Evolutionary conservation across 2,329 filamentous ascomycete genomes (phyloP), one percentile per base, ranked within the genome.

Genomic region (Venturia carpophila): DNA sequence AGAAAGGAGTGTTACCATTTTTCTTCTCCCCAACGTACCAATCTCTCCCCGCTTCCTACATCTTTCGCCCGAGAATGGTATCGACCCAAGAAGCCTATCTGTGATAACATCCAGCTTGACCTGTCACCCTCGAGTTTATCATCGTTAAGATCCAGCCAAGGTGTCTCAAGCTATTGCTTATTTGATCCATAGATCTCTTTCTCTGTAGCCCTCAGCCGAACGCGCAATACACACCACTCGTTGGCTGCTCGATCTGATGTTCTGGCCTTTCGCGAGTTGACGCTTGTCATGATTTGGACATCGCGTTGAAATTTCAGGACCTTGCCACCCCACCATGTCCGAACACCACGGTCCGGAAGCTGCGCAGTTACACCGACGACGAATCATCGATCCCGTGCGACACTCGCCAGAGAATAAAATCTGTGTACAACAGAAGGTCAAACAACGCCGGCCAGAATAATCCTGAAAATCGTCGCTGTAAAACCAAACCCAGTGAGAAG

Each of bases 361-460:
- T 34, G 5, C 52, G 52, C 30, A 21, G 52, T 58, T 37, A 58
- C 52, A 58, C 52, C 30, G 13, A 37, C 19, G 47, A 37, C 27
- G 27, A 37, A 1, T 19, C 17, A 30, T 58, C 52, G 52, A 58
- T 58, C 19, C 19, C 27, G 52, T 37, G 30, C 52, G 15, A 58
- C 52, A n/a, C 30, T 13, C 52, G 19, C 30, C 52, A 37, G 52
- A 21, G 11, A 58, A 39, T 17, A 5, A 37, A 39, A 58, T 58
- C 52, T 58, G 15, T 58, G 52, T 58, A 58, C 52, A 58, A 39
- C 30, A 58, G 52, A 58, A 58, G 52, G 30, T 58, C 52, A 37
- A 37, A 58, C 52, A 27, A 37, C 15, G 37, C 30, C 52, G 52
- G 52, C 52, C 17, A n/a, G 30, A 6, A 27, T n/a, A 37, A 58